Base-by-base conservation (phyloP, 768 basidiomycete species). In the Floccularia luteovirens region DNA sequence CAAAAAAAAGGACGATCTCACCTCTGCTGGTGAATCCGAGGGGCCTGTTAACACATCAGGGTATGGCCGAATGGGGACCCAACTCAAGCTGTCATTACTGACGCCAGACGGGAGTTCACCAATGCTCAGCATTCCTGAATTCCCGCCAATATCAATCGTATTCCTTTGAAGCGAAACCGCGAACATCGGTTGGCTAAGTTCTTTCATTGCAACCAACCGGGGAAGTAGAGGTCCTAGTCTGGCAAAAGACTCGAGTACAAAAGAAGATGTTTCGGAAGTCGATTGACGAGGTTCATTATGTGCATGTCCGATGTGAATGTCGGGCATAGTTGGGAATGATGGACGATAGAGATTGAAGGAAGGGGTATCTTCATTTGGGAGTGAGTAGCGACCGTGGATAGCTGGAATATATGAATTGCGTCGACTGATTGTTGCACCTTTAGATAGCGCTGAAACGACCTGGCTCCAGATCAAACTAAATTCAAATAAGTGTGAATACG, bases 131-230 rank as follows among this genome's bases (percentile, higher is more conserved):
- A 74, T 55, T 2, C 85, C 84, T 11, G 67, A 59, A 42, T 84
- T 82, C 1, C 82, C 82, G 1, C 82, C 79, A n/a, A 82, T 61
- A 27, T 82, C 71, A 13, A 86, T 57, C 0, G 75, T 63, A 46
- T 86, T 75, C 24, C 87, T 75, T 50, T 90, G 86, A 8, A 90
- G 62, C 0, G 77, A 67, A 11, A 85, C 65, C 12, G 69, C 59
- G 40, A 79, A 73, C 62, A 75, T 64, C 0, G 79, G 76, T 14
- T 52, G 48, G 6, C 56, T 51, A 37, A 77, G 48, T 10, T 49
- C 46, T 3, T 52, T 53, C 7, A 55, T 56, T 5, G 67, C 53
- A 5, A 69, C 65, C 20, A 79, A 64, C 3, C 75, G 66, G 11
- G 65, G 53, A 3, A 78, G 49, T 7, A 74, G 59, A 13, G 78